A percentile compares a stretch with the other conserved stretches of the same genome.
phyloP scores from a whole-genome alignment of 2,329 filamentous ascomycete species.

The Ascochyta lentis region DNA sequence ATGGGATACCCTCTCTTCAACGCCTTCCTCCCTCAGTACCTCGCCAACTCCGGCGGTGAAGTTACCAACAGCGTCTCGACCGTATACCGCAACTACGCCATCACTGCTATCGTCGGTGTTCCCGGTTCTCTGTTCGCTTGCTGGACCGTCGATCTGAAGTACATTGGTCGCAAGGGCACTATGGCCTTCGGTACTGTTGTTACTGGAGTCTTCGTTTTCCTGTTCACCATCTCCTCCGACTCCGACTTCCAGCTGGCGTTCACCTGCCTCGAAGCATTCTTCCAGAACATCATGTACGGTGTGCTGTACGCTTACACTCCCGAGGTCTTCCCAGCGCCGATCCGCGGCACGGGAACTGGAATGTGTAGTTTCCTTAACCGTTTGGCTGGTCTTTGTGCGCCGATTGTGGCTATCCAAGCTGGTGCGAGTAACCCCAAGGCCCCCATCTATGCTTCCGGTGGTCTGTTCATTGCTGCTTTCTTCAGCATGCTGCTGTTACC shows the following conservation, averaged over 20 bases:
- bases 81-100: slow-evolving; percentile 81
- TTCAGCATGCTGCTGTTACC: slow-evolving; percentile 52
- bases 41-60: slow-evolving; percentile 62
- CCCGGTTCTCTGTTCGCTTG: slow-evolving; percentile 78
- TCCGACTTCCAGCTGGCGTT: slow-evolving; percentile 68
- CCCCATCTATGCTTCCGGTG: slow-evolving; percentile 54
- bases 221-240: slow-evolving; percentile 66
- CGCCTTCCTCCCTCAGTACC: slow-evolving; percentile 86
- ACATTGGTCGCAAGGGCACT: slow-evolving; percentile 74
- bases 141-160: slow-evolving; percentile 75
- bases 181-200: slow-evolving; percentile 72
- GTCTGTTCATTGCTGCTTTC: slow-evolving; percentile 53
- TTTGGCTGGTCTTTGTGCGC: slow-evolving; percentile 70
- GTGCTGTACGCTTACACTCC: slow-evolving; percentile 79
- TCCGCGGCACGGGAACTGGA: slow-evolving; percentile 74
- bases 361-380: slow-evolving; percentile 76
- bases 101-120: slow-evolving; percentile 77
- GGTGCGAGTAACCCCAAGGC: slow-evolving; percentile 48
- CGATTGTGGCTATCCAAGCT: slow-evolving; percentile 65
- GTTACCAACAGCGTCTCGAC: slow-evolving; percentile 37
- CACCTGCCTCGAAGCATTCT: slow-evolving; percentile 72
- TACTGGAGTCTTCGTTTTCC: slow-evolving; percentile 72
- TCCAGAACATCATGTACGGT: slow-evolving; percentile 67
- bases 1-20: slow-evolving; percentile 91
- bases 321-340: slow-evolving; percentile 76